A percentile compares a stretch with the other conserved stretches of the same genome.
Conservation (phyloP, 2,329 filamentous ascomycete genomes). For the Knoxdaviesia proteae region DNA sequence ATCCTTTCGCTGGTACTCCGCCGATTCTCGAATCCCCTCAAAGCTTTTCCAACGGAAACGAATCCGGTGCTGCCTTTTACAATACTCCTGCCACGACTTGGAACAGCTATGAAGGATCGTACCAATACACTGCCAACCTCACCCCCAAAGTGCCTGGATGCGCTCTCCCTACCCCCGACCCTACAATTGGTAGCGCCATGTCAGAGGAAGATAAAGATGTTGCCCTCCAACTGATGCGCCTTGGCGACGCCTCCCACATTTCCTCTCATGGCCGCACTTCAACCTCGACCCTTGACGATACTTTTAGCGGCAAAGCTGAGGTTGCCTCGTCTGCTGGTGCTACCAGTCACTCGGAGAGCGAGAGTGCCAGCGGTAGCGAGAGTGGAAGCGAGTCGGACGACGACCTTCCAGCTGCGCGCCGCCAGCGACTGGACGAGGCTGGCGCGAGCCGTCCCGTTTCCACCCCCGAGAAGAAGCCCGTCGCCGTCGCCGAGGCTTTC, state of each 20-base stretch:
- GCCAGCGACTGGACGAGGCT: slow-evolving; percentile 30
- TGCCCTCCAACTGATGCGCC: slow-evolving; percentile 85
- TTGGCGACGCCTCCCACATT: slow-evolving; percentile 50
- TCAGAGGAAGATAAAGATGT: slow-evolving; percentile 90
- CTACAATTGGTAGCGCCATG: slow-evolving; percentile 91
- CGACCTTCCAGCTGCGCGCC: slow-evolving; percentile 36
- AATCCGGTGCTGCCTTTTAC: slow-evolving; percentile 31
- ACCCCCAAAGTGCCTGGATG: slow-evolving; percentile 17
- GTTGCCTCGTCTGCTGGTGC: slow-evolving; percentile 67
- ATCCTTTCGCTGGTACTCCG: slow-evolving; percentile 52
- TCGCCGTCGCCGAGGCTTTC: slow-evolving; percentile 10
- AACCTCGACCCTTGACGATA: slow-evolving; percentile 81
- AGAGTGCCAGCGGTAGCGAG: slow-evolving; percentile 10
- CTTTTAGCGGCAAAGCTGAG: slow-evolving; percentile 77
- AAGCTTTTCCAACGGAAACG: slow-evolving; percentile 34
- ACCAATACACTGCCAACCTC: slow-evolving; percentile 11
- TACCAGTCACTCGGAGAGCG: slow-evolving; percentile 57
- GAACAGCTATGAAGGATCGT: slow-evolving; percentile 37
- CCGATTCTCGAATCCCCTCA: slow-evolving; percentile 70
- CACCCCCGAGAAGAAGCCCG: not conserved
- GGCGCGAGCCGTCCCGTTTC: slow-evolving; percentile 18
- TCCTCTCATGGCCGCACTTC: slow-evolving; percentile 86
- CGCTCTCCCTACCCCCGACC: slow-evolving; percentile 79
- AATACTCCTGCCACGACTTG: slow-evolving; percentile 36
- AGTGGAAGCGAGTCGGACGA: slow-evolving; percentile 15